Evolutionary conservation across 768 basidiomycete genomes (phyloP).

Genomic region (Megacollybia marginata): DNA sequence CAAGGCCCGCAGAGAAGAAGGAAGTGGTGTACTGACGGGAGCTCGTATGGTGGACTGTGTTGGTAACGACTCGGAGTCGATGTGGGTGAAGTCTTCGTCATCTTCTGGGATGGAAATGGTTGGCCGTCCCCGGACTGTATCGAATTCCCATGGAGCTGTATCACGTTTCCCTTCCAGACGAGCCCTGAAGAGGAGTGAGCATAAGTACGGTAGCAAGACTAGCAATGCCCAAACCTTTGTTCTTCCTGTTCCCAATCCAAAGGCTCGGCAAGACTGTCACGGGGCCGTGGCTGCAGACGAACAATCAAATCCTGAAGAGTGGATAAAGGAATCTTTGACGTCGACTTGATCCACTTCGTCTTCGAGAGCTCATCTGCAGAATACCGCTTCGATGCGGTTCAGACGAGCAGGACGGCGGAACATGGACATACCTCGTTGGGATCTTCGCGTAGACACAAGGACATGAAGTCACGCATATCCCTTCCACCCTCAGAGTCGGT

Average conservation of each 20-base stretch:
- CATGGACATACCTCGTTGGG: conserved; percentile 59
- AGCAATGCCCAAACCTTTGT: conserved; percentile 23
- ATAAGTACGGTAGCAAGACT: not conserved
- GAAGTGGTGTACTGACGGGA: conserved; percentile 43
- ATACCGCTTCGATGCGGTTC: conserved; percentile 48
- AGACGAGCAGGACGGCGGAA: not conserved
- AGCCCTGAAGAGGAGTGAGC: not conserved
- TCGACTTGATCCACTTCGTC: conserved; percentile 83
- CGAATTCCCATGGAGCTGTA: conserved; percentile 65
- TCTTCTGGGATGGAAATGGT: conserved; percentile 18
- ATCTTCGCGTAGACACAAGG: conserved; percentile 72
- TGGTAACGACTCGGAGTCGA: conserved; percentile 16
- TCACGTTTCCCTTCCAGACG: conserved; percentile 20
- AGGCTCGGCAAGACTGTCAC: conserved; percentile 70
- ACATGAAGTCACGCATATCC: conserved; percentile 85
- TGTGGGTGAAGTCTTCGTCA: conserved; percentile 7
- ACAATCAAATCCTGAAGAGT: conserved; percentile 75
- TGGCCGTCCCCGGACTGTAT: conserved; percentile 50
- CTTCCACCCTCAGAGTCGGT: conserved; percentile 73
- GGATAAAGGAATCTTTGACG: conserved; percentile 58
- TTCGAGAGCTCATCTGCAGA: conserved; percentile 85
- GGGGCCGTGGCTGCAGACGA: conserved; percentile 70
- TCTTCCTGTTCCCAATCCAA: conserved; percentile 70
- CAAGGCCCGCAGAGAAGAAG: conserved; percentile 69
- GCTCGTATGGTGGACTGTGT: conserved; percentile 43